Percentiles rank a stretch among this genome's conserved stretches.
Evolutionary conservation across 768 basidiomycete species (phyloP).

Genomic region (Boletellus ananiceps): DNA sequence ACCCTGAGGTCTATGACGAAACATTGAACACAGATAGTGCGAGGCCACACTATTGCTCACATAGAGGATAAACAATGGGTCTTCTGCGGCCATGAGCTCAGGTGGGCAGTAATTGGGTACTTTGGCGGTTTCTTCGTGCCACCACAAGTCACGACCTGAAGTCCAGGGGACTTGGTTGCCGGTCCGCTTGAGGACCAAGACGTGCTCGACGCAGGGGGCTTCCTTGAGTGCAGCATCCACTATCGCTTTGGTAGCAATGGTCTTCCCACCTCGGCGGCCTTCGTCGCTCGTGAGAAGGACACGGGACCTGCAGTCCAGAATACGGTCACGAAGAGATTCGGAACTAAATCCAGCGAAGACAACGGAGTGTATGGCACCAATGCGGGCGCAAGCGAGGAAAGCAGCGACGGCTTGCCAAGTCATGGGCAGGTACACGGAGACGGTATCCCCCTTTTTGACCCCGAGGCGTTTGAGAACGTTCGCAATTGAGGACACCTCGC

Average conservation of each 20-base stretch:
- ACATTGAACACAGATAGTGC: conserved; percentile 2
- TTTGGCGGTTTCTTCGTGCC: conserved; percentile 86
- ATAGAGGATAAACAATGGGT: conserved; percentile 98
- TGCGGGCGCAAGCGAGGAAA: conserved; percentile 95
- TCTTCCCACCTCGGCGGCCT: conserved; percentile 89
- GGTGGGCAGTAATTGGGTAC: conserved; percentile 87
- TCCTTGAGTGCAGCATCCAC: conserved; percentile 88
- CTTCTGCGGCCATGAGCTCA: conserved; percentile 86
- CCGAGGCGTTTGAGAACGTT: conserved; percentile 89
- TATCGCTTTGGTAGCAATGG: conserved; percentile 91
- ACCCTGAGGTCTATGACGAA: conserved; percentile 74
- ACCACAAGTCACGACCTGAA: conserved; percentile 87
- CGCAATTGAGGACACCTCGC: conserved; percentile 83
- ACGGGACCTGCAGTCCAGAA: conserved; percentile 81
- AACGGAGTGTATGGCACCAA: conserved; percentile 95
- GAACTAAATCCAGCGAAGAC: conserved; percentile 97
- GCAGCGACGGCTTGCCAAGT: conserved; percentile 94
- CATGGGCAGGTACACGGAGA: conserved; percentile 91
- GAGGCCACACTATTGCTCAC: conserved; percentile 45
- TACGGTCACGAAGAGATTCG: conserved; percentile 89
- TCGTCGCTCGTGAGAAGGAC: conserved; percentile 97
- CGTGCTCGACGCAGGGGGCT: conserved; percentile 83
- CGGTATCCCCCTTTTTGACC: conserved; percentile 92
- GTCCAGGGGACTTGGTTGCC: conserved; percentile 80
- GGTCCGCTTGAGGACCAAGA: conserved; percentile 84